A percentile compares a stretch with the other conserved stretches of the same genome.
Evolutionary conservation across 768 basidiomycete species (phyloP).

Genomic region (Austroboletus eburneus): DNA sequence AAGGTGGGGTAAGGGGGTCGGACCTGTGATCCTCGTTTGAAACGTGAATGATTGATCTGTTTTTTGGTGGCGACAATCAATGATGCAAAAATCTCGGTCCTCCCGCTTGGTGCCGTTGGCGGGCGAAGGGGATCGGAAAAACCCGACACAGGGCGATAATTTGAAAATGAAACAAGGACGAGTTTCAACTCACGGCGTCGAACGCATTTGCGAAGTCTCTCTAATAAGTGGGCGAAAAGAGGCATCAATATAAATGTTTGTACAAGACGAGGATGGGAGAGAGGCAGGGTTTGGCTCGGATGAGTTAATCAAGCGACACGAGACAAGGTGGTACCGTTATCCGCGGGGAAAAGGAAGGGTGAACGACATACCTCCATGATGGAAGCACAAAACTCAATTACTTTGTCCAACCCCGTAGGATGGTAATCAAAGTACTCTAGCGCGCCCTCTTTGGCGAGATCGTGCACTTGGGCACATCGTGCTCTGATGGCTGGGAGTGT

Average conservation of each 20-base stretch:
- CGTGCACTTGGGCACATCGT: conserved; percentile 73
- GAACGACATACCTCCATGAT: conserved; percentile 71
- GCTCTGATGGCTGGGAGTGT: conserved; percentile 89
- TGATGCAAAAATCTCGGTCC: no score
- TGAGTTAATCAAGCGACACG: no score
- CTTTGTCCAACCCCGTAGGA: conserved; percentile 65
- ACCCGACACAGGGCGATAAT: neutral
- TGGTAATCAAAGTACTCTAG: conserved; percentile 86
- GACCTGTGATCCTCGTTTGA: neutral
- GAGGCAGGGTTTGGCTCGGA: no score
- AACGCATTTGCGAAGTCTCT: conserved; percentile 78
- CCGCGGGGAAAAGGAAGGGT: neutral
- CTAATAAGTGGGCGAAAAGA: conserved; percentile 34
- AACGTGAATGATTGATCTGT: no score
- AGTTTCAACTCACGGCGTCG: conserved; percentile 43
- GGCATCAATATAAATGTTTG: conserved; percentile 1
- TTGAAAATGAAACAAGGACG: neutral
- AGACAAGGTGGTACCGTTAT: no score
- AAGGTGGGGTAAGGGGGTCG: neutral
- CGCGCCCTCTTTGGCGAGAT: conserved; percentile 68
- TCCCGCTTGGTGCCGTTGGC: no score
- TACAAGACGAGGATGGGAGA: no score
- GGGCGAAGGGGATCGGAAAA: conserved; percentile 6
- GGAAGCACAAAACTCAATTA: conserved; percentile 66
- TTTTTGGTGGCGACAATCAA: no score